Percentiles rank a stretch among this genome's conserved stretches.
phyloP scores from a whole-genome alignment of 2,329 filamentous ascomycete genomes.

The Clathrospora elynae region DNA sequence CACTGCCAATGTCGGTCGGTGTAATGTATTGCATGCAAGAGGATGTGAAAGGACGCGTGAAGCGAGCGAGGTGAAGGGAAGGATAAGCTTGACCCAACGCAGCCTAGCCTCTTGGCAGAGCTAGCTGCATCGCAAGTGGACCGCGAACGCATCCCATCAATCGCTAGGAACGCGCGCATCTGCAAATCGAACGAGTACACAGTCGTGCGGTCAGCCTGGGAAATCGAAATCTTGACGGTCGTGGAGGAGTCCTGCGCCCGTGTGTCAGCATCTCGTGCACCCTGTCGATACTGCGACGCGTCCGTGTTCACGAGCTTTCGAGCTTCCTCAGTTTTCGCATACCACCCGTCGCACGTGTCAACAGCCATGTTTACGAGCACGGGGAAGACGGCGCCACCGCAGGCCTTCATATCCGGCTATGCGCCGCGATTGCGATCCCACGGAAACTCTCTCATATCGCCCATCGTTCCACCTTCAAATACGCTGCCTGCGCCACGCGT shows the following conservation, averaged over 20 bases:
- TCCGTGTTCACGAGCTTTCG: slow-evolving; percentile 36
- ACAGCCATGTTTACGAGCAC: slow-evolving; percentile 49
- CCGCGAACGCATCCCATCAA: slow-evolving; percentile 29
- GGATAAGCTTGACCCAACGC: not conserved
- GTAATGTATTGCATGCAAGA: too few species aligned
- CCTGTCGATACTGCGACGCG: slow-evolving; percentile 35
- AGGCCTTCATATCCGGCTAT: slow-evolving; percentile 90
- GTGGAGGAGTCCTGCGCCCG: slow-evolving; percentile 6
- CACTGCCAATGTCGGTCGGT: too few species aligned
- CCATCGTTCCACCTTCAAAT: slow-evolving; percentile 74
- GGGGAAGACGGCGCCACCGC: slow-evolving; percentile 62
- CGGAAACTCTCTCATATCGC: slow-evolving; percentile 88
- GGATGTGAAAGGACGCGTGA: not conserved
- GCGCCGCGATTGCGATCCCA: slow-evolving; percentile 88
- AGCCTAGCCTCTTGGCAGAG: slow-evolving; percentile 24
- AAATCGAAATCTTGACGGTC: too few species aligned
- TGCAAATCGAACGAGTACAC: slow-evolving; percentile 15
- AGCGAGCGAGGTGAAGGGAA: slow-evolving; percentile 6
- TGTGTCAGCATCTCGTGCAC: slow-evolving; percentile 2
- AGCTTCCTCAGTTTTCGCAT: slow-evolving; percentile 35
- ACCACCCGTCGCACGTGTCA: slow-evolving; percentile 27
- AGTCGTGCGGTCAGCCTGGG: slow-evolving; percentile 9
- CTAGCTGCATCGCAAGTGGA: slow-evolving; percentile 26
- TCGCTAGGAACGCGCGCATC: slow-evolving; percentile 33
- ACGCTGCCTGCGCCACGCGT: slow-evolving; percentile 74